Evolutionary conservation across 352 stramenopile species (phyloP), one percentile per base, ranked within the genome.

Genomic region (Sclerospora graminicola): DNA sequence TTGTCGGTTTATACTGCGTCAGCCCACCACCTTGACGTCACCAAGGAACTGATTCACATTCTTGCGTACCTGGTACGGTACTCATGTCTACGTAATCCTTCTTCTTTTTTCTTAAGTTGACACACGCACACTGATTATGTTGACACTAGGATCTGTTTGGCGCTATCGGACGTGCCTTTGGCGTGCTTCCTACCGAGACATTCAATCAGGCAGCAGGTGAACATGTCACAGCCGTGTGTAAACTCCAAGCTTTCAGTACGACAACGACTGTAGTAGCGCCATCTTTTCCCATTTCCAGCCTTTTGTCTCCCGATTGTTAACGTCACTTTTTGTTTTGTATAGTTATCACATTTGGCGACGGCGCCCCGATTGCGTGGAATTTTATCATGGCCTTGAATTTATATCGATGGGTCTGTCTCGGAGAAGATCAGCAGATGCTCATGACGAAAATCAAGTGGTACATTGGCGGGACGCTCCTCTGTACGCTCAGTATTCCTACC

Each of bases 371-470:
- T 42, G 68, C 63, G 26, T 92, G 80, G 80, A 89, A 89, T 48
- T 75, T 88, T 34, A 64, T 92, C 15, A 92, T 92, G 73, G 75
- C 77, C 28, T 63, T 80, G 19, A 87, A 89, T 46, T 53, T 92
- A 10, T 89, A 80, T 54, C 73, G 71, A 14, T 92, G 80, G 80
- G 69, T 92, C 5, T 89, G 78, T 45, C 63, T 82, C 43, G 80
- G 80, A 8, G 73, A 89, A 37, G 78, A 92, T 53, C 75, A 88
- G 57, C 74, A 80, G 36, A 82, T 84, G 66, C 69, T 89, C 27
- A 73, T 86, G 60, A 72, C 77, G 32, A 79, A 76, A 42, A 86
- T 92, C 57, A 87, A 88, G 52, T 85, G 64, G 57, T 89, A 89
- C 47, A 75, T 89, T 29, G 35, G 66, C 26, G 60, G 51, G 23